Evolutionary conservation across 2,329 filamentous ascomycete species (phyloP).

Genomic region (Colletotrichum salicis): DNA sequence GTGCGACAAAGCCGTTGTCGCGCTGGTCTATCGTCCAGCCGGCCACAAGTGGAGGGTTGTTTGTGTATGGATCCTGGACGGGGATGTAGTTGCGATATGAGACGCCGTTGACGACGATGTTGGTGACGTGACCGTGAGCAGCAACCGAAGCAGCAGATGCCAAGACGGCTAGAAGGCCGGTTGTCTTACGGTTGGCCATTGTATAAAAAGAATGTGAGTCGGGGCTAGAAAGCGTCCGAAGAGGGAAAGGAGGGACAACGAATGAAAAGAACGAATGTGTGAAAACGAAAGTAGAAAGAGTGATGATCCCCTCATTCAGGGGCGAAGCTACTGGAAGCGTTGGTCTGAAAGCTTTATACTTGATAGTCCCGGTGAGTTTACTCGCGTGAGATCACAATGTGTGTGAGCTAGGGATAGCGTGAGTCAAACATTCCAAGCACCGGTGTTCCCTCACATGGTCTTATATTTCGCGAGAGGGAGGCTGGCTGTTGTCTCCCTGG

Average conservation of each 20-base stretch:
- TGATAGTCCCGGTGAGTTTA: too few relatives aligned
- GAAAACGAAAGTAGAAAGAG: neutral
- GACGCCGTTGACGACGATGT: constrained; percentile 56
- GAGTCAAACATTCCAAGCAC: constrained; percentile 8
- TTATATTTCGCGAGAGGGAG: constrained; percentile 20
- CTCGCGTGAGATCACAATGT: neutral
- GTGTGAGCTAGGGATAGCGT: constrained; percentile 15
- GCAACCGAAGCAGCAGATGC: constrained; percentile 41
- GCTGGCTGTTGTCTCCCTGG: neutral
- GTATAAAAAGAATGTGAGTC: constrained; percentile 5
- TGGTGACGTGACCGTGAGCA: constrained; percentile 55
- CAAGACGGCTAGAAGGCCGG: constrained; percentile 38
- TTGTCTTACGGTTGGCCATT: constrained; percentile 40
- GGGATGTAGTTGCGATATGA: constrained; percentile 55
- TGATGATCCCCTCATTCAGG: neutral
- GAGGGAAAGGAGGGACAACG: neutral
- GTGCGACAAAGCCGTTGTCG: constrained; percentile 60
- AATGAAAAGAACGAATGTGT: neutral
- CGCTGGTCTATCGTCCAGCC: constrained; percentile 56
- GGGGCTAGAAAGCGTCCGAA: neutral
- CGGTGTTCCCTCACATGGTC: neutral
- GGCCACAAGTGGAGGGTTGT: constrained; percentile 33
- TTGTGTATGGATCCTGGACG: constrained; percentile 23
- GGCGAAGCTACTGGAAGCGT: neutral
- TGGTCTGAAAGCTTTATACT: constrained; percentile 15